A percentile compares a stretch with the other conserved stretches of the same genome.
These are phyloP conservation scores for Phycomyces nitens DNA, from an alignment of 192 early-diverging fungal genomes.

Conservation along the genomic window DNA sequence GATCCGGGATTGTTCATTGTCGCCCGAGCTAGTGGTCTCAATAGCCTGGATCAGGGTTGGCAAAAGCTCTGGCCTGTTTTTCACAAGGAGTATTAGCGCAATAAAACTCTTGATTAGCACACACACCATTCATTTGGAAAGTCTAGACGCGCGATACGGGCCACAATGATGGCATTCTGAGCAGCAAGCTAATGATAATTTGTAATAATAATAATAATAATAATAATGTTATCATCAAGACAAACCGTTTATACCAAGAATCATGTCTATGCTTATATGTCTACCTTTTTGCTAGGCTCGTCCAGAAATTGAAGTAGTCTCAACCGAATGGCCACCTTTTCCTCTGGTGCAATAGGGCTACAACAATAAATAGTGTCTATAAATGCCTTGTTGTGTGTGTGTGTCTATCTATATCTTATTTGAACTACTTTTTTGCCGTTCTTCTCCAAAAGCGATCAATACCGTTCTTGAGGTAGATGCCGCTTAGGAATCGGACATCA, in stretches of 20 bases:
- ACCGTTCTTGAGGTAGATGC: conserved; percentile 86
- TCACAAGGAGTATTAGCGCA: not conserved
- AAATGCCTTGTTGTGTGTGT: too few species aligned
- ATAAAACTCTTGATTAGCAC: not conserved
- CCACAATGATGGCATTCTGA: conserved; percentile 71
- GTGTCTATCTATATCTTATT: conserved; percentile 2
- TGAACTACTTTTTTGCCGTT: conserved; percentile 57
- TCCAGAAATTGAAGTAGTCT: conserved; percentile 63
- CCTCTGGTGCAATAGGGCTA: conserved; percentile 63
- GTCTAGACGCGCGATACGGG: conserved; percentile 85
- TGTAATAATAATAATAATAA: too few species aligned
- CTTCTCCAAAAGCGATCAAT: conserved; percentile 89
- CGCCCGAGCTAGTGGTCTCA: conserved; percentile 38
- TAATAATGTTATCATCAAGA: not conserved
- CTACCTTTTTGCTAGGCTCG: conserved; percentile 64
- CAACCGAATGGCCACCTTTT: conserved; percentile 68
- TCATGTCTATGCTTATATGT: not conserved
- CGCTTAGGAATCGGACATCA: conserved; percentile 68
- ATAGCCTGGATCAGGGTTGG: conserved; percentile 52
- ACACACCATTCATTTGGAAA: conserved; percentile 81
- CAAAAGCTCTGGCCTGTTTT: conserved; percentile 58
- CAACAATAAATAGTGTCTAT: not conserved
- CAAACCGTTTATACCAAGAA: too few species aligned
- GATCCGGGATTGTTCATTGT: conserved; percentile 33
- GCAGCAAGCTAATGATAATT: conserved; percentile 66